phyloP scores from a whole-genome alignment of 2,329 filamentous ascomycete genomes.

The Scopulariopsis brevicaulis region DNA sequence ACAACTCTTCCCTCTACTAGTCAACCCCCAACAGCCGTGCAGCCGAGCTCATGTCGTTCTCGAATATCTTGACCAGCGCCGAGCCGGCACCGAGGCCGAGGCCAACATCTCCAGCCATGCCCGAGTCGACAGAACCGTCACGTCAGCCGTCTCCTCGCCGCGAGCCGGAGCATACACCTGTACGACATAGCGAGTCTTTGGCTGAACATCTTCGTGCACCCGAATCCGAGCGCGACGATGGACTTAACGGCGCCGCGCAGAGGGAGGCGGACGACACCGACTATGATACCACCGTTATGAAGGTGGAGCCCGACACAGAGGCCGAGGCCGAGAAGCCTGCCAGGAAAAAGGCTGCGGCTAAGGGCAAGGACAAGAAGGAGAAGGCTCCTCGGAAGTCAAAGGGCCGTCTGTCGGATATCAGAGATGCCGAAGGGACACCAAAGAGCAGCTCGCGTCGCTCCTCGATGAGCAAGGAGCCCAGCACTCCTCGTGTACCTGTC shows the following conservation, averaged over 20 bases:
- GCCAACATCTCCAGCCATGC: background rate
- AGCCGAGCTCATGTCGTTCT: constrained; percentile 89
- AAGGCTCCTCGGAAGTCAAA: constrained; percentile 23
- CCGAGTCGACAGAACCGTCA: background rate
- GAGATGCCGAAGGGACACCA: constrained; percentile 31
- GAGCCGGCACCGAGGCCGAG: constrained; percentile 49
- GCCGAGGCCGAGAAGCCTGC: constrained; percentile 4
- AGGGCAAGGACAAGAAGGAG: constrained; percentile 8
- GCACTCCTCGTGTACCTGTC: constrained; percentile 31
- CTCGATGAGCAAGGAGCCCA: constrained; percentile 32
- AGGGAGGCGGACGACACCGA: constrained; percentile 1
- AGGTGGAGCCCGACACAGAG: constrained; percentile 7
- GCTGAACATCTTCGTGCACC: background rate
- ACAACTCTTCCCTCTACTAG: background rate
- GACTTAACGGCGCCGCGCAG: background rate
- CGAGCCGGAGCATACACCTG: background rate
- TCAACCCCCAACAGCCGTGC: constrained; percentile 58
- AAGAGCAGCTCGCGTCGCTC: constrained; percentile 38
- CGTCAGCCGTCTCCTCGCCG: constrained; percentile 4
- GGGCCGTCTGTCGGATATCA: constrained; percentile 38
- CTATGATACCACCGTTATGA: background rate
- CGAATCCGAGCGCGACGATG: background rate
- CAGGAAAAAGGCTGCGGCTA: constrained; percentile 8
- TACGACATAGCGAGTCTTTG: background rate
- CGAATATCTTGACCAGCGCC: constrained; percentile 79